Evolutionary conservation across 2,329 filamentous ascomycete species (phyloP), one percentile per base, ranked within the genome.

Genomic region (Calonectria hawksworthii): DNA sequence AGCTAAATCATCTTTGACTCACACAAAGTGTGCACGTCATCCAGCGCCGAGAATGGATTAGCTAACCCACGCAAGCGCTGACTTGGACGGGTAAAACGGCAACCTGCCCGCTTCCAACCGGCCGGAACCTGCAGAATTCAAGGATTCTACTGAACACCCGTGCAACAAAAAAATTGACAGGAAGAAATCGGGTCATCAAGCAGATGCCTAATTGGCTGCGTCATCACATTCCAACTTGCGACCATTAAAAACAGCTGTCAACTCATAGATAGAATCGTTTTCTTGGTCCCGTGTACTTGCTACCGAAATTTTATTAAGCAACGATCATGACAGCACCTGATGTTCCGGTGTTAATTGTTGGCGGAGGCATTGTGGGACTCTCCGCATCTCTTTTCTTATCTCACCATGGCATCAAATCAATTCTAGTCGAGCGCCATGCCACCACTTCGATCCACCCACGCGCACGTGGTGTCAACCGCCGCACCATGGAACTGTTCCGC

Each of bases 331-430:
- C 51, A 21, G 34, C 36, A 23, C 14, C 10, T 11, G 23, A 68
- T n/a, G 38, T 50, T 10, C 66, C 66, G 1, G 66, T 68, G 6
- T 44, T 68, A 6, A 68, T 68, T 10, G 21, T 68, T 16, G 66
- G 66, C 6, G 66, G 66, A n/a, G 51, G 66, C n/a, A 68, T 68
- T 21, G 66, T 68, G 10, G 66, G 66, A 9, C 51, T 68, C n/a
- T 68, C 66, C 30, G 66, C 66, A 13, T 68, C 66, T 11, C 66
- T 68, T 32, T 68, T 68, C 51, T 26, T 68, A 13, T 68, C 66
- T 18, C 36, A 56, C 38, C 51, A 68, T 34, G 66, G 66, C 11
- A 59, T 68, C 13, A 41, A 59, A 23, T 68, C 66, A 16, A 21
- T 68, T 9, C 30, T 68, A 44, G 66, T 68, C 4, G 66, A 68